Base-by-base conservation (phyloP, 306 rosid species). In the Rosa rugosa region DNA sequence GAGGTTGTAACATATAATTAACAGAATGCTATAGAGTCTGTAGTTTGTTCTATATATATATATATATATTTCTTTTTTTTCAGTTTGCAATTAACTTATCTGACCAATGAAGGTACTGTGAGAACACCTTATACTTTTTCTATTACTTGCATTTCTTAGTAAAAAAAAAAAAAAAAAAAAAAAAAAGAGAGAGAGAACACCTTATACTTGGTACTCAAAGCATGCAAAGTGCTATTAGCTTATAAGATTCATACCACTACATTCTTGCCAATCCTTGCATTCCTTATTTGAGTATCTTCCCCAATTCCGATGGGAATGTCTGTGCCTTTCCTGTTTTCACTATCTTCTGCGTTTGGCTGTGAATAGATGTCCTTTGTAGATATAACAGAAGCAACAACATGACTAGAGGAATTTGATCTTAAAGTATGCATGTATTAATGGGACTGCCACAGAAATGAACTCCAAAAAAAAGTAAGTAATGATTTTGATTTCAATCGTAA, bases 191-290 rank as follows among this genome's bases (percentile, higher is more conserved):
- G 3, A 31, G 36, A 31, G 36, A 31, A 59, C 38, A 25, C 41
- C 17, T 13, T 13, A 11, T 27, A 27, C 41, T 27, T 27, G 6
- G 10, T 59, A 60, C 38, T 25, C 5, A 60, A 8, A 59, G 16
- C 5, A 12, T 23, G 38, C 16, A 22, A 5, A 27, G 8, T 62
- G 67, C 11, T 5, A 27, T 2, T 62, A 31, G 67, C 18, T 25
- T 62, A 27, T 14, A 40, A 12, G 6, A 56, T 50, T 1, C 44
- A 3, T 82, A 82, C 89, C 89, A 67, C 64, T 56, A 86, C 85
- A 70, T 83, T 80, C 34, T 77, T 77, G 73, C 89, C 89, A 44
- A 86, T 86, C 73, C 79, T 80, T 73, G 85, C 89, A 70, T 83
- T 83, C 80, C 57, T 77, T 14, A 86, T 81, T 45, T 6, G 78